Base-by-base conservation (phyloP, 2,329 filamentous ascomycete species). In the Ceratocystis cubensis region DNA sequence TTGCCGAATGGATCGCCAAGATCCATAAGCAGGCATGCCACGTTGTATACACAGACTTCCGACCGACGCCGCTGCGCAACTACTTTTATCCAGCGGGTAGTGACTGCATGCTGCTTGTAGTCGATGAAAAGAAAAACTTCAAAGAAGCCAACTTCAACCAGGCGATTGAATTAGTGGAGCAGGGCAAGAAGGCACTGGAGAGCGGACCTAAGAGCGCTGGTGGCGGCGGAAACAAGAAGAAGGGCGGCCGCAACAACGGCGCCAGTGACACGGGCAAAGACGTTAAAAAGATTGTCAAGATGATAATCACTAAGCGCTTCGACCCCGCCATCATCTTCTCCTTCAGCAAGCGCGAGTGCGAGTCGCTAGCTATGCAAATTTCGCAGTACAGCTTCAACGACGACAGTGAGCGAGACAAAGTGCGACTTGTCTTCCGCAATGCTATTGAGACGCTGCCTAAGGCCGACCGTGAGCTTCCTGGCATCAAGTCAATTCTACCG, bases 251-350 rank as follows among this genome's bases (percentile, higher is more conserved):
- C 77, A 91, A 91, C 63, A 89, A 89, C n/a, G 82, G 83, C 53
- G 82, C 88, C 69, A 83, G 84, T 61, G 82, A 88, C 70, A 82
- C 81, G 22, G 75, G 84, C 15, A 86, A 85, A 0, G 94, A 99
- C 76, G 96, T 99, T 69, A 91, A 91, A 79, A 97, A 96, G 81
- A 96, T 99, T 72, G 89, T 99, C 71, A 89, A 89, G 76, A 99
- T 99, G 94, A 96, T 97, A 71, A 96, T 99, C 87, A 83, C 90
- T 77, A 96, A 92, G 79, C 94, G 89, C 74, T 95, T 94, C 77
- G 96, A 99, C 73, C 94, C 94, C 0, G 94, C 97, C 72, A 99
- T 99, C 74, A 91, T 99, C 48, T 99, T 99, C 83, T 97, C 93
- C 76, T 99, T 99, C 79, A 96, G 92, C 81, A 99, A 99, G 79